A percentile compares a stretch with the other conserved stretches of the same genome.
These are phyloP conservation scores for Cordyceps militaris DNA, from an alignment of 2,329 filamentous ascomycete genomes.

Conservation along the genomic window DNA sequence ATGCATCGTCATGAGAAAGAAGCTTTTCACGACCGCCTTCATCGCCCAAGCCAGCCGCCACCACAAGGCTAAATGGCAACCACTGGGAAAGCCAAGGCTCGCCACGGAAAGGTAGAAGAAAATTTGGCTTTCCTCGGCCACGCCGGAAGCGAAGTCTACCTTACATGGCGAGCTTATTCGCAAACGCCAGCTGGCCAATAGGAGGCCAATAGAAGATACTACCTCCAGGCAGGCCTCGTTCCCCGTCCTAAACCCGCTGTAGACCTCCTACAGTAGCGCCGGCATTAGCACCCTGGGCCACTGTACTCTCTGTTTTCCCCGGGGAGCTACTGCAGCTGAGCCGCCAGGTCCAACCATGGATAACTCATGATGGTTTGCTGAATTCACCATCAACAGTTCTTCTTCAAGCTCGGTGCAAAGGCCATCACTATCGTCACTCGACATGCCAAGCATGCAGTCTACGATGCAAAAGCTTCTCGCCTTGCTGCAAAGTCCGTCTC, in stretches of 20 bases:
- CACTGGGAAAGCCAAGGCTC: neutral
- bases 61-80: neutral
- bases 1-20: too few relatives aligned
- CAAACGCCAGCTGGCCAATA: neutral
- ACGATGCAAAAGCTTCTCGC: neutral
- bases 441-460: neutral
- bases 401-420: neutral
- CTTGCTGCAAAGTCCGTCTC: neutral
- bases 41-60: too few relatives aligned
- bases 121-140: neutral
- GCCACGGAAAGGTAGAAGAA: neutral
- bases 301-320: neutral
- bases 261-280: neutral
- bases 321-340: neutral
- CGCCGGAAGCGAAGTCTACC: neutral
- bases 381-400: neutral
- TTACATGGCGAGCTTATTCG: neutral
- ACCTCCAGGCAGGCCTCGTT: neutral
- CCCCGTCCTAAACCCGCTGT: slow-evolving; percentile 5
- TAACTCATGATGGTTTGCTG: too few relatives aligned
- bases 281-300: neutral
- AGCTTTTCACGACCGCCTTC: too few relatives aligned
- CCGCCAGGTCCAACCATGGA: neutral
- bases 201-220: too few relatives aligned
- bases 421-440: neutral